These are phyloP conservation scores for Cutaneotrichosporon dermatis DNA, from an alignment of 1,284 basidiomycete species.

Conservation along the genomic window DNA sequence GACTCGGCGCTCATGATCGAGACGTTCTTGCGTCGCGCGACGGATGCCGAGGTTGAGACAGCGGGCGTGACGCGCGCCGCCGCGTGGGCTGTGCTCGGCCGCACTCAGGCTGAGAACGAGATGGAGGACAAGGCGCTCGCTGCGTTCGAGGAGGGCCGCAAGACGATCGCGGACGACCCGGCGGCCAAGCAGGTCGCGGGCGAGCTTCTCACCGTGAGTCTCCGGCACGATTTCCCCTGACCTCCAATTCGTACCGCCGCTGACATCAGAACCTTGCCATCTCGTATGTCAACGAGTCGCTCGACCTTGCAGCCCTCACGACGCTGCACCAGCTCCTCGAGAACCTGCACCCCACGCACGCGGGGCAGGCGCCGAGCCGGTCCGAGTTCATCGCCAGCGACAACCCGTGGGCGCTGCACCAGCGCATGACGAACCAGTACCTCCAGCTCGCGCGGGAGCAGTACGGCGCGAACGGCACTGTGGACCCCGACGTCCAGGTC, in stretches of 20 bases:
- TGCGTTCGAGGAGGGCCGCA: constrained; percentile 65
- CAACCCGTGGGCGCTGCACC: constrained; percentile 80
- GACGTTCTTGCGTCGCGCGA: constrained; percentile 63
- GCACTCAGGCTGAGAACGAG: constrained; percentile 95
- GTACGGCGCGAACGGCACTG: constrained; percentile 58
- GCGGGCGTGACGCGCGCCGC: constrained; percentile 59
- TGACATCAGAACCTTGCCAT: constrained; percentile 68
- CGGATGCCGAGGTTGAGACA: constrained; percentile 21
- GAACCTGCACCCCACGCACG: constrained; percentile 66
- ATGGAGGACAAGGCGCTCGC: constrained; percentile 56
- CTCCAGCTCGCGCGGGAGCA: constrained; percentile 77
- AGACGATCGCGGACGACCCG: constrained; percentile 62
- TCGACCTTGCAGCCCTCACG: constrained; percentile 79
- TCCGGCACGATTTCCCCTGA: too few relatives aligned
- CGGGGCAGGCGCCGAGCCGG: constrained; percentile 41
- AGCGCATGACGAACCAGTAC: constrained; percentile 76
- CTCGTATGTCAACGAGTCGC: constrained; percentile 93
- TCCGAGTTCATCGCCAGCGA: constrained; percentile 33
- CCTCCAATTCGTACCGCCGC: too few relatives aligned
- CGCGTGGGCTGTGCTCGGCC: constrained; percentile 89
- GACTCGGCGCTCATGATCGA: constrained; percentile 81
- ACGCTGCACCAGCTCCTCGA: constrained; percentile 84
- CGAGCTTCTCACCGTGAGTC: constrained; percentile 62
- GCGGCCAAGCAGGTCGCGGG: constrained; percentile 62
- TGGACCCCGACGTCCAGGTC: constrained; percentile 91